Percentiles rank a stretch among this genome's conserved stretches.
Evolutionary conservation across 108 stramenopile species (phyloP).

Genomic region (Skeletonema grethae): DNA sequence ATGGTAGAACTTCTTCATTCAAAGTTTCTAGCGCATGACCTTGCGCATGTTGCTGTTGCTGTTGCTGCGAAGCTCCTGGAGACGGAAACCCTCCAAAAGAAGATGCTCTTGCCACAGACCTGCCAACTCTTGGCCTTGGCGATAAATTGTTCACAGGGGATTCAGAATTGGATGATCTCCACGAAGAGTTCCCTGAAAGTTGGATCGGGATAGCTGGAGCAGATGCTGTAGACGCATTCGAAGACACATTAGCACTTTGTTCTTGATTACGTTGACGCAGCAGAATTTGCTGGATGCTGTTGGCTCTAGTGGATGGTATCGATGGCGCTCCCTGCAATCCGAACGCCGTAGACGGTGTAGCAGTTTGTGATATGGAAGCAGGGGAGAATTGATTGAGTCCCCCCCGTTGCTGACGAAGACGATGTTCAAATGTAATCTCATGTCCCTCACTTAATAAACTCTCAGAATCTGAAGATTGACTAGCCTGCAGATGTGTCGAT

Average conservation of each 20-base stretch:
- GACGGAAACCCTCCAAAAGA: constrained; percentile 17
- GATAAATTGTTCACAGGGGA: neutral
- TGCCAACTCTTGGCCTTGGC: neutral
- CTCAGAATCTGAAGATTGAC: constrained; percentile 2
- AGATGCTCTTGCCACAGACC: neutral
- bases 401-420: constrained; percentile 3
- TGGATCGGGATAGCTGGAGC: constrained; percentile 3
- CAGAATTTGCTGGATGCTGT: neutral
- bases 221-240: constrained; percentile 3
- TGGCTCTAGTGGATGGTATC: neutral
- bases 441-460: constrained; percentile 1
- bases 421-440: constrained; percentile 1
- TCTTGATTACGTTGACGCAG: neutral
- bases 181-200: neutral
- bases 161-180: neutral
- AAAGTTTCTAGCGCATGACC: neutral
- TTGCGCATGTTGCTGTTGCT: neutral
- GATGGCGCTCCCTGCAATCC: neutral
- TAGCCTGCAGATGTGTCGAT: neutral
- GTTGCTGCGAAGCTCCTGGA: neutral
- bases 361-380: constrained; percentile 4
- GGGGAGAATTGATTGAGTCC: neutral
- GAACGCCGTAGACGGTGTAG: neutral
- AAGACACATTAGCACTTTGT: constrained; percentile 5
- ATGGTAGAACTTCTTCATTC: constrained; percentile 11